Percentiles rank a stretch among this genome's conserved stretches.
Evolutionary conservation across 352 stramenopile genomes (phyloP).

Genomic region (Phytophthora pinifolia): DNA sequence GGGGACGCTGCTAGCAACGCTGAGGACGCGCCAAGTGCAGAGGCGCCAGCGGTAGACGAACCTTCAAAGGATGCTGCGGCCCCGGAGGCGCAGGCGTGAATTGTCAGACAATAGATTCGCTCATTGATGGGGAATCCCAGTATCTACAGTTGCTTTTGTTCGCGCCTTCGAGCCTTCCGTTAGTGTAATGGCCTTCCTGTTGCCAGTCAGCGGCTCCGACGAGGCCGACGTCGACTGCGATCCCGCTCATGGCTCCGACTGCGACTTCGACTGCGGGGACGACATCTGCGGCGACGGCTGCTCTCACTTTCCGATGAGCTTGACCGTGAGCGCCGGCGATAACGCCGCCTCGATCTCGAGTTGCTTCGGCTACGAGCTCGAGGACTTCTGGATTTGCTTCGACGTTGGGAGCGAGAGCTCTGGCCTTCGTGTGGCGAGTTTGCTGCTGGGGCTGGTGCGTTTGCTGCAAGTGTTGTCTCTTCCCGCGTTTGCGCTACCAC

Average conservation of each 20-base stretch:
- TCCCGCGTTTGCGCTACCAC: slow-evolving; percentile 2
- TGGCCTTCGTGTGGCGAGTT: background rate
- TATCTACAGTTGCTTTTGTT: slow-evolving; percentile 31
- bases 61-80: slow-evolving; percentile 30
- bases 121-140: slow-evolving; percentile 31
- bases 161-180: slow-evolving; percentile 7
- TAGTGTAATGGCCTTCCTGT: background rate
- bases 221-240: slow-evolving; percentile 24
- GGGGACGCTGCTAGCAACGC: slow-evolving; percentile 27
- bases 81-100: slow-evolving; percentile 38
- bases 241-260: slow-evolving; percentile 23
- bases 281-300: slow-evolving; percentile 10
- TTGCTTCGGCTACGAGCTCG: slow-evolving; percentile 25
- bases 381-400: slow-evolving; percentile 16
- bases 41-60: slow-evolving; percentile 32
- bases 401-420: slow-evolving; percentile 11
- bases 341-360: slow-evolving; percentile 19
- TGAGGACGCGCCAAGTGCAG: slow-evolving; percentile 30
- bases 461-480: slow-evolving; percentile 2
- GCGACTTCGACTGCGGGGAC: slow-evolving; percentile 31
- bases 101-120: slow-evolving; percentile 49
- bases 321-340: slow-evolving; percentile 21
- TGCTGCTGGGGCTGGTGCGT: background rate
- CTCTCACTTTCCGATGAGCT: slow-evolving; percentile 22
- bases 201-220: slow-evolving; percentile 23